phyloP scores from a whole-genome alignment of 306 rosid genomes.

The Amphicarpaea edgeworthii region DNA sequence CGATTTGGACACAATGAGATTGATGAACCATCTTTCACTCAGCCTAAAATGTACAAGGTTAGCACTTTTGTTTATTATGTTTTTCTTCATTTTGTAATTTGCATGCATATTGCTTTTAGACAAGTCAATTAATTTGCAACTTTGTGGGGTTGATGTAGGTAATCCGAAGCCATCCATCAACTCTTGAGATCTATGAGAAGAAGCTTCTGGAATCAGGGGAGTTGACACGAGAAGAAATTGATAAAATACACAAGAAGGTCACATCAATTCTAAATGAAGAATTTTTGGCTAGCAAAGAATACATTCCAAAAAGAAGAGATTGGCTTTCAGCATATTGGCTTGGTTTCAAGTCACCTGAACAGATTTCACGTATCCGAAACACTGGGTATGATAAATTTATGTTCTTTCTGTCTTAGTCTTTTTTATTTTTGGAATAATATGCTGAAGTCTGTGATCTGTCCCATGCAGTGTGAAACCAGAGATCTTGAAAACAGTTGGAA shows the following conservation, averaged over 20 bases:
- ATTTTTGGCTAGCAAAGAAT: constrained; percentile 89
- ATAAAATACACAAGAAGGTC: constrained; percentile 75
- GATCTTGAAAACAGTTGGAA: constrained; percentile 89
- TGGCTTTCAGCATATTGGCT: constrained; percentile 98
- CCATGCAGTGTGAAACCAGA: constrained; percentile 84
- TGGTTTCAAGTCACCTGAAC: constrained; percentile 97
- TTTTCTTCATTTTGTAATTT: constrained; percentile 33
- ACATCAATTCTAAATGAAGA: constrained; percentile 83
- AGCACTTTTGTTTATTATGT: constrained; percentile 37
- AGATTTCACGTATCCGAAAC: constrained; percentile 87
- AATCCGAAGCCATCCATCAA: constrained; percentile 81
- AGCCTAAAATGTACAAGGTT: constrained; percentile 98
- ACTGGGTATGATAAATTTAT: constrained; percentile 73
- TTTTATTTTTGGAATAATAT: constrained; percentile 12
- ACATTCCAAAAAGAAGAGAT: constrained; percentile 87
- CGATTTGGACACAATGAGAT: constrained; percentile 98
- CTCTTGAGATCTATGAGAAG: constrained; percentile 87
- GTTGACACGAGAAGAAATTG: constrained; percentile 71
- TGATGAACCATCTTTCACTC: constrained; percentile 97
- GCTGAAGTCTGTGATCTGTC: constrained; percentile 39
- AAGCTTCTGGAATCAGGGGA: constrained; percentile 82
- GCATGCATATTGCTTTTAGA: constrained; percentile 24
- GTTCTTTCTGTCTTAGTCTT: constrained; percentile 9
- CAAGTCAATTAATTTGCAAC: constrained; percentile 39
- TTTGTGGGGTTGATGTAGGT: constrained; percentile 58